phyloP scores from a whole-genome alignment of 1,284 basidiomycete genomes.

The Cryptococcus jaspeensis region DNA sequence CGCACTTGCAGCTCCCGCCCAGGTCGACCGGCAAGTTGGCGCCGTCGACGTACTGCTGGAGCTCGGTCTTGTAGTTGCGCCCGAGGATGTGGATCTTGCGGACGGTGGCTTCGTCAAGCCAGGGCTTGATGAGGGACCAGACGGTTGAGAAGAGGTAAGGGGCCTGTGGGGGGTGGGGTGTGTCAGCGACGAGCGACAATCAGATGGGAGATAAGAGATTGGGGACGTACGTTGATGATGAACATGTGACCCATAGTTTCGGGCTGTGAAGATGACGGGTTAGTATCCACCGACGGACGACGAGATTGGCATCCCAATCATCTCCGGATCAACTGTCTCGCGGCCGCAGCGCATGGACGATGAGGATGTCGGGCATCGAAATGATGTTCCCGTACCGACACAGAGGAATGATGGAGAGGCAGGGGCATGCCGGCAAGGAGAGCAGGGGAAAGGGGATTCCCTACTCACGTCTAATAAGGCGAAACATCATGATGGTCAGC shows the following conservation, averaged over 20 bases:
- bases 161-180: slow-evolving; percentile 44
- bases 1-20: slow-evolving; percentile 78
- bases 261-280: slow-evolving; percentile 55
- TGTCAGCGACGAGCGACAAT: not conserved
- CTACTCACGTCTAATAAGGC: not conserved
- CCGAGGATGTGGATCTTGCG: slow-evolving; percentile 86
- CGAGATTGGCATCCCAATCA: too few species aligned
- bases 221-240: slow-evolving; percentile 75
- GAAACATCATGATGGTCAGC: not conserved
- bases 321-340: too few species aligned
- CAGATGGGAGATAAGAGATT: slow-evolving; percentile 10
- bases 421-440: too few species aligned
- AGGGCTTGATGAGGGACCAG: slow-evolving; percentile 87
- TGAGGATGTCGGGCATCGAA: too few species aligned
- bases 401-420: too few species aligned
- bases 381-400: too few species aligned
- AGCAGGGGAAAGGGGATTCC: not conserved
- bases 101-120: slow-evolving; percentile 93
- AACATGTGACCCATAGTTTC: slow-evolving; percentile 95
- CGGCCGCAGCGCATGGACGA: too few species aligned
- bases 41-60: slow-evolving; percentile 74
- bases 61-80: slow-evolving; percentile 60
- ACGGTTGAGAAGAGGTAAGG: slow-evolving; percentile 89
- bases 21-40: slow-evolving; percentile 83
- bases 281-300: too few species aligned